Base-by-base conservation (phyloP, 345 rosid genomes). In the Garcia nutans region DNA sequence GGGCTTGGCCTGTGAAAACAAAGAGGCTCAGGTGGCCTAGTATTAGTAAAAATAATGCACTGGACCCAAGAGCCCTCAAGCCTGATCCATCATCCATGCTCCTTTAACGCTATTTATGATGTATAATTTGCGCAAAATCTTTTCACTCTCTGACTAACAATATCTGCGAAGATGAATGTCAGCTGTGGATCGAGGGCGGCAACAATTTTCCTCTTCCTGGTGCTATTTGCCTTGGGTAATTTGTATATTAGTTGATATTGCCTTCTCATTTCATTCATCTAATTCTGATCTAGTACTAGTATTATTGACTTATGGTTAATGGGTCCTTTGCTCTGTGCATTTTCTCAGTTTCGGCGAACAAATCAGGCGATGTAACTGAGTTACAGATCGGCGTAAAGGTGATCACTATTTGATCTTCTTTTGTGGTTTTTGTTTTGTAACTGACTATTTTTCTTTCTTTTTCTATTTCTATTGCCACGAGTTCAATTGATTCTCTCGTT, bases 311-410 rank as follows among this genome's bases (percentile, higher is more conserved):
- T 28, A 28, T 28, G 0, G 15, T 20, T 28, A 60, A 78, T 72
- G 59, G 69, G 52, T 37, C 66, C 10, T 37, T 55, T 55, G 15
- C 31, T 42, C 28, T 56, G 0, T 64, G 60, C 42, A 45, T 65
- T 62, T 65, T 59, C 55, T 55, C 84, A 94, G 98, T 80, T 54
- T 65, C 78, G 67, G 93, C 91, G 47, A 92, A 88, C 87, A 90
- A 85, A 31, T 89, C 93, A 4, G 89, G 80, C 58, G 97, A 92
- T 77, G 97, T 94, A 23, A 90, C 89, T 22, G 89, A 91, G 83
- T 78, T 95, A 49, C 99, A 94, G 85, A 91, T 94, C 86, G 99
- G 99, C 41, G 93, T 94, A 56, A 94, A 89, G 99, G 99, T 92
- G 63, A 55, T 45, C 15, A 47, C 12, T 19, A 56, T 52, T 28